Base-by-base conservation (phyloP, 805 yeast genomes). In the Ascoidea rubescens region DNA sequence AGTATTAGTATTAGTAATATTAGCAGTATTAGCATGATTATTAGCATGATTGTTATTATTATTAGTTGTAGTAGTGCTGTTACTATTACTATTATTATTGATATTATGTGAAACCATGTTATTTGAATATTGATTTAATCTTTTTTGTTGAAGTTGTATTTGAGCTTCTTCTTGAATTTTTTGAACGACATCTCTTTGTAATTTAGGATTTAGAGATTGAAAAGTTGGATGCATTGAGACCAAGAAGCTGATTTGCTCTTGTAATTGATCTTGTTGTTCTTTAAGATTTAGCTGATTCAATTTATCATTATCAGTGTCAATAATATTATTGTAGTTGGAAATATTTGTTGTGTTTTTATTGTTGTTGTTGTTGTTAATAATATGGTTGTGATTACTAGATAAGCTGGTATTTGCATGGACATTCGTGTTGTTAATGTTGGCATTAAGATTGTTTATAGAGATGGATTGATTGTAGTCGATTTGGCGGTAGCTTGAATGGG, bases 1-100 rank as follows among this genome's bases (percentile, higher is more conserved):
- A 57, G n/a, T 54, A 60, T 49, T 52, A 57, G 4, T 51, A 54
- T 21, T 52, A 48, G 45, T 48, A 46, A 30, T 51, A 57, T 49
- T 53, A 58, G 33, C 51, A 58, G 37, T 30, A 54, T 31, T 53
- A 46, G 14, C 48, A 47, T 47, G 49, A 57, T 30, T 52, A 50
- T 10, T 49, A 56, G 33, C 49, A 54, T 50, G 51, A 59, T 45
- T 53, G 57, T 31, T 53, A 55, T 21, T 53, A 54, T 28, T 51
- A 51, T 31, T 49, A 56, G 21, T 28, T 16, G 32, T 37, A 42
- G 12, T 50, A 33, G 14, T 50, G 51, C 16, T 50, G 47, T 31
- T 46, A 12, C n/a, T 14, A 14, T 47, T 45, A 59, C 45, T 56
- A 55, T 50, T 53, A 59, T 21, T 53, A 52, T 8, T 42, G 55